A percentile compares a stretch with the other conserved stretches of the same genome.
phyloP scores from a whole-genome alignment of 495 filamentous ascomycete genomes.

The Hypoxylon cercidicola region DNA sequence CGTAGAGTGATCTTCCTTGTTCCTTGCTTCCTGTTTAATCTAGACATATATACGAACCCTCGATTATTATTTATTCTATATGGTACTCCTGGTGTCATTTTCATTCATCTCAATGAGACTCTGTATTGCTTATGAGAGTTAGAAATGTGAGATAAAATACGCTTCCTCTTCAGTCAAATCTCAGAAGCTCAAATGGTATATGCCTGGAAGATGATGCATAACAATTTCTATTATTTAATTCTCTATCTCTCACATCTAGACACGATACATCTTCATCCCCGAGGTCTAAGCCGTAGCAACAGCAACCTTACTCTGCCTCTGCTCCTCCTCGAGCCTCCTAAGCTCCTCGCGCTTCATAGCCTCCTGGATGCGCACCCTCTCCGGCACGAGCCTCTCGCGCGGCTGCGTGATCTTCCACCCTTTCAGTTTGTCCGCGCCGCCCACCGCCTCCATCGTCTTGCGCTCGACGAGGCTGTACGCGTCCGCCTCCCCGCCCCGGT shows the following conservation, averaged over 20 bases:
- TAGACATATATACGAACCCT: no score
- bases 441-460: slow-evolving; percentile 70
- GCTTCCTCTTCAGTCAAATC: no score
- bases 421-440: slow-evolving; percentile 62
- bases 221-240: no score
- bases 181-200: no score
- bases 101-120: no score
- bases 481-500: slow-evolving; percentile 63
- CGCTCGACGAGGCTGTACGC: slow-evolving; percentile 77
- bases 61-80: no score
- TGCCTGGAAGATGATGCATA: no score
- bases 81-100: no score
- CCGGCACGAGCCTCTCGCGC: slow-evolving; percentile 58
- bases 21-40: no score
- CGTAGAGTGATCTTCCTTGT: background rate
- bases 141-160: no score
- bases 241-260: background rate
- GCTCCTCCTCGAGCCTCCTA: slow-evolving; percentile 50
- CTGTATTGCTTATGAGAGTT: no score
- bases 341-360: slow-evolving; percentile 61
- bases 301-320: slow-evolving; percentile 30
- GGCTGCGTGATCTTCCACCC: slow-evolving; percentile 71
- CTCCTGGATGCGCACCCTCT: slow-evolving; percentile 57
- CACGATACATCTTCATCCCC: background rate
- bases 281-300: slow-evolving; percentile 32